Base-by-base conservation (phyloP, 345 rosid species). In the Psidium guajava region DNA sequence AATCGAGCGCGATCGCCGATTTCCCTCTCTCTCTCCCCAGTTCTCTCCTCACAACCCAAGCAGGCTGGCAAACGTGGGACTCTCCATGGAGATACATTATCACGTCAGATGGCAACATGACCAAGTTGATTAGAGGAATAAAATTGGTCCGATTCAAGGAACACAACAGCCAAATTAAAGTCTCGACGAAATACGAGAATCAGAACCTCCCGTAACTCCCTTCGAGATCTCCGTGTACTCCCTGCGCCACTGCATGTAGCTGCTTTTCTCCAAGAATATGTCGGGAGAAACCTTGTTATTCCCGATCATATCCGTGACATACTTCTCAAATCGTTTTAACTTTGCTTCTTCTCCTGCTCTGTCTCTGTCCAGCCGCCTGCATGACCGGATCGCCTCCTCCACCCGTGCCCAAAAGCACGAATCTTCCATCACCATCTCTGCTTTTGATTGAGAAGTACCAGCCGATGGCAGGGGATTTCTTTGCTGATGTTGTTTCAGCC, bases 371-470 rank as follows among this genome's bases (percentile, higher is more conserved):
- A 88, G 57, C 64, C 12, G 7, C 13, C 88, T 74, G 85, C 91
- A 86, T 1, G 82, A 83, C 15, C 87, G 82, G 77, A 92, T 16
- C 40, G 95, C 93, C 85, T 95, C 97, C 87, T 96, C 97, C 21
- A 96, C 98, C 8, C 88, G 83, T 25, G 93, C 93, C 99, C 99
- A 96, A 22, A 96, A 96, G 82, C 96, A 94, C 53, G 96, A 95
- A 90, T 94, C 99, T 75, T 90, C 85, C 0, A 90, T 93, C 42
- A 93, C 42, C 42, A 3, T 40, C 42, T 40, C 42, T 5, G 5
- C 42, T 40, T 40, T 40, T 40, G 42, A 40, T 40, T 40, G 42
- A 40, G 9, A 3, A 44, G 20, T 21, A 1, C 82, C 57, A 49
- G 25, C 10, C 25, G 22, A 3, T 11, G 9, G n/a, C n/a, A 8